Evolutionary conservation across 129 eudicot genomes (phyloP), one percentile per base, ranked within the genome.

Genomic region (Escallonia herrerae): DNA sequence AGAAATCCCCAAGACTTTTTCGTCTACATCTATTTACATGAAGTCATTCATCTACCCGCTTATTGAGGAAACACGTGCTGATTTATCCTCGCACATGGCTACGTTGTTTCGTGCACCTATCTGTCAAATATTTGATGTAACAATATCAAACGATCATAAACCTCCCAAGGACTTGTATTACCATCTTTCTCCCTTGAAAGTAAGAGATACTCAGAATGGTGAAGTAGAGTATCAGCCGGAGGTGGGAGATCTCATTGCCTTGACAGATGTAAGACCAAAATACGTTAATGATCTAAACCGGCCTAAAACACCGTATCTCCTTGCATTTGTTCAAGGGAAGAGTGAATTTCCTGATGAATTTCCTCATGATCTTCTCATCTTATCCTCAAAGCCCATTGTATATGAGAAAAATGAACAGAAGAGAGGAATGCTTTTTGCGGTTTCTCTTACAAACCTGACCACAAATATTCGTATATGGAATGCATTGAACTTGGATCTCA

Each of bases 381-480:
- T 50, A 3, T 69, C 80, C 56, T 81, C 89, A 4, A 84, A 77
- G 45, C 82, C 75, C 7, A 13, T 78, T 42, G 12, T 45, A 56
- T 61, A 66, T 43, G 73, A 60, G 48, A 15, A 53, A 48, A 55
- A 52, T 46, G 48, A 42, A 47, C 49, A 56, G 44, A 5, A 51
- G 62, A 11, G 51, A 56, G 5, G 0, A 50, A 64, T 13, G 69
- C 64, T 65, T 62, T 82, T 76, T 67, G 84, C 51, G 49, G 89
- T 83, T 15, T 69, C 14, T 64, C 83, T 90, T 43, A 66, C 74
- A 4, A 91, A 87, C 49, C n/a, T 87, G 81, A 74, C 74, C 2
- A 87, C 95, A 5, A 84, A 84, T 48, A 67, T 65, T 3, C 95
- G 86, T 7, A 82, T 87, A 52, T 84, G 88, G 82, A 75, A 65